A percentile compares a stretch with the other conserved stretches of the same genome.
phyloP scores from a whole-genome alignment of 345 rosid genomes.

The Clarkia xantiana region DNA sequence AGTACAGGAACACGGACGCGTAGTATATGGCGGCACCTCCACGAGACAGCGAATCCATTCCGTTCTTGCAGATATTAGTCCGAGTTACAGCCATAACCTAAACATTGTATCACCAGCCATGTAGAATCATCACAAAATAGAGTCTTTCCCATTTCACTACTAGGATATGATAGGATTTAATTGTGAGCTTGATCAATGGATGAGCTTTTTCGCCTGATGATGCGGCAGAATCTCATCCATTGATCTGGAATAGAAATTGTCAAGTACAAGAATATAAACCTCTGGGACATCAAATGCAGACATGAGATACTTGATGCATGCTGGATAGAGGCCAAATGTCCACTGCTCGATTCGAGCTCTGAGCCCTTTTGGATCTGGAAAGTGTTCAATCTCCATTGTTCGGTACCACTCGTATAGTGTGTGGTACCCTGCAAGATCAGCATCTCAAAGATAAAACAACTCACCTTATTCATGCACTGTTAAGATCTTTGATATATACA shows the following conservation, averaged over 20 bases:
- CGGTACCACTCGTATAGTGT: constrained; percentile 89
- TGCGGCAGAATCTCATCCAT: too few species aligned
- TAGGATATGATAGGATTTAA: too few species aligned
- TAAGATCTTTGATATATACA: too few species aligned
- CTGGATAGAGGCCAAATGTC: constrained; percentile 98
- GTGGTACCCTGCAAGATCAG: constrained; percentile 61
- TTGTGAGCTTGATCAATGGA: too few species aligned
- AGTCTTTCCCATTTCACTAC: too few species aligned
- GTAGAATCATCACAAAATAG: too few species aligned
- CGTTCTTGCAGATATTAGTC: constrained; percentile 72
- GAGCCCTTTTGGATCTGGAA: constrained; percentile 98
- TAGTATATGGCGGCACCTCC: constrained; percentile 79
- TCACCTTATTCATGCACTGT: too few species aligned
- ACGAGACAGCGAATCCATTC: constrained; percentile 64
- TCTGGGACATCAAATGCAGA: constrained; percentile 97
- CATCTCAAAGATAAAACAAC: constrained; percentile 8
- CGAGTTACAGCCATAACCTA: constrained; percentile 97
- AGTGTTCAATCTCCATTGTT: constrained; percentile 85
- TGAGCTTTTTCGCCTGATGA: too few species aligned
- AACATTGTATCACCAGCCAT: too few species aligned
- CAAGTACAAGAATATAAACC: constrained; percentile 26
- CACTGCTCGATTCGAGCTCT: constrained; percentile 91
- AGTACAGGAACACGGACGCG: constrained; percentile 89
- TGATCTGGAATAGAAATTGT: not conserved
- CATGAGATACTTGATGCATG: constrained; percentile 97